Conservation (phyloP, 2,329 filamentous ascomycete genomes). For the Aspergillus tamarii region DNA sequence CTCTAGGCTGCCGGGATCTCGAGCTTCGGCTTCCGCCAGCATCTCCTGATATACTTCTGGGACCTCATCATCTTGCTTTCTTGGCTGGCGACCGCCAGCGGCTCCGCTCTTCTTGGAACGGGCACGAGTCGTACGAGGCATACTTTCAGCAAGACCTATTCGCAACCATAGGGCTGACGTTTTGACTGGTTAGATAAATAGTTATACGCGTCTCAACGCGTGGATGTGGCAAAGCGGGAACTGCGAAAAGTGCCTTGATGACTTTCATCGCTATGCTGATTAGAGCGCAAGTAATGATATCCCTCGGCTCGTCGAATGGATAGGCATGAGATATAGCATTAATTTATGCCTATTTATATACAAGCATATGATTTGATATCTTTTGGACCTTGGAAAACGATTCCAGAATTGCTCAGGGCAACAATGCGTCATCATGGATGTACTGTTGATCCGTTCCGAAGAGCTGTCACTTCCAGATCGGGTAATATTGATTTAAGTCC, state of each 20-base stretch:
- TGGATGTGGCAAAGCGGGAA: neutral
- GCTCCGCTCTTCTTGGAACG: conserved; percentile 21
- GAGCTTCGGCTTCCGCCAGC: conserved; percentile 44
- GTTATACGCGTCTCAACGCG: neutral
- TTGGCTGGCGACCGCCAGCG: conserved; percentile 15
- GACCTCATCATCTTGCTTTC: conserved; percentile 30
- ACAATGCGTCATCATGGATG: conserved; percentile 16
- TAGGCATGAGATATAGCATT: neutral
- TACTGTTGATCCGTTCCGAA: conserved; percentile 2
- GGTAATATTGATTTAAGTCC: neutral
- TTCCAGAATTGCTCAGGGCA: conserved; percentile 2
- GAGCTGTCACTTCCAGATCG: neutral
- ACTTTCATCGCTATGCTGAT: neutral
- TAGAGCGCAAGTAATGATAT: neutral
- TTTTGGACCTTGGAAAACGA: neutral
- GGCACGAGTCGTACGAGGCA: conserved; percentile 21
- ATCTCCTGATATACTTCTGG: conserved; percentile 46
- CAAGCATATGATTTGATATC: neutral
- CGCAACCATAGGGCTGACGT: conserved; percentile 17
- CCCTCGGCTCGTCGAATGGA: neutral
- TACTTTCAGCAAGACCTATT: conserved; percentile 17
- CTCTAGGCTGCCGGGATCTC: conserved; percentile 29
- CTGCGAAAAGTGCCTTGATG: neutral
- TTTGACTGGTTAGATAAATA: neutral
- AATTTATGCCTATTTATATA: neutral